Evolutionary conservation across 495 filamentous ascomycete genomes (phyloP).

Genomic region (Jackrogersella multiformis): DNA sequence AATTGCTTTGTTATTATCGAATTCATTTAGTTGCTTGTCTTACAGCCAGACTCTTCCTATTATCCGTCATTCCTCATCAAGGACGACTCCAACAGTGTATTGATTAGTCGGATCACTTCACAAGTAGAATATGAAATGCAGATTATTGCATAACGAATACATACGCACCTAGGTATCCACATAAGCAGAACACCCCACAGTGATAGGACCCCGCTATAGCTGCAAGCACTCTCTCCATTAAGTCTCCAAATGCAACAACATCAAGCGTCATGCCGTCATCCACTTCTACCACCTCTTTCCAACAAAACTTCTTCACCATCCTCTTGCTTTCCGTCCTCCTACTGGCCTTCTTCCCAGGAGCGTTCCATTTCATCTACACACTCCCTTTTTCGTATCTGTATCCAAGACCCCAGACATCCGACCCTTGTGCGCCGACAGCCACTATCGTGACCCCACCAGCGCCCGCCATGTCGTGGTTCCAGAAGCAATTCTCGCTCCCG

Average conservation of each 20-base stretch:
- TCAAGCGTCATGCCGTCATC: conserved; percentile 44
- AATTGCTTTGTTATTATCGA: not conserved
- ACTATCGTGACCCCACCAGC: conserved; percentile 30
- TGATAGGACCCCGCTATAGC: conserved; percentile 32
- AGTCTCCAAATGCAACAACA: conserved; percentile 13
- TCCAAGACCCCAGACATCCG: conserved; percentile 29
- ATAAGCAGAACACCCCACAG: not conserved
- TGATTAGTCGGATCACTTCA: not conserved
- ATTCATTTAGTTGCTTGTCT: not conserved
- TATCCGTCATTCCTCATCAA: not conserved
- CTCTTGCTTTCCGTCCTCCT: conserved; percentile 60
- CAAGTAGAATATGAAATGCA: not conserved
- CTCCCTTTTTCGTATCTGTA: conserved; percentile 53
- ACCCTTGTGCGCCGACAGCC: conserved; percentile 17
- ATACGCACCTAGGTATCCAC: not conserved
- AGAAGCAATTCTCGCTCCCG: conserved; percentile 82
- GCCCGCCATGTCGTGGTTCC: conserved; percentile 74
- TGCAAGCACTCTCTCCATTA: conserved; percentile 18
- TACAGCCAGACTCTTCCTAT: not conserved
- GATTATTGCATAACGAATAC: conserved; percentile 21
- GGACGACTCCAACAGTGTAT: not conserved
- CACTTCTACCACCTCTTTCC: conserved; percentile 31
- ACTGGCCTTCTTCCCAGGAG: conserved; percentile 63
- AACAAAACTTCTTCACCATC: conserved; percentile 50
- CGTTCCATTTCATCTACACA: conserved; percentile 61